Base-by-base conservation (phyloP, 164 flowering plant species). In the Magnolia changhungtana region DNA sequence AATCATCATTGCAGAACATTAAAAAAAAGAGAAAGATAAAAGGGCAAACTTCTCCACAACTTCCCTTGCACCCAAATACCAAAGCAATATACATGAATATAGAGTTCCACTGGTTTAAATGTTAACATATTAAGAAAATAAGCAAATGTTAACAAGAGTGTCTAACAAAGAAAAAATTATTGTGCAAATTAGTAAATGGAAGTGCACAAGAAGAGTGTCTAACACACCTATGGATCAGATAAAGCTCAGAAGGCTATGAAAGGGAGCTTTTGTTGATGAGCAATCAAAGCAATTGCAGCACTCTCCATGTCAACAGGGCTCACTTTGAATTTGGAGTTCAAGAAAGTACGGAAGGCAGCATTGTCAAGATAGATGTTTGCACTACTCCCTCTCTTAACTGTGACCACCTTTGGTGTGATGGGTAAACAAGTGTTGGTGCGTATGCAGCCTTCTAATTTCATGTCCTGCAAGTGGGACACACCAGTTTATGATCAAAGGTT, bases 401-500 rank as follows among this genome's bases (percentile, higher is more conserved):
- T 73, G 0, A 29, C 37, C 70, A 81, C 80, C n/a, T 18, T 76
- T 8, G 87, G 84, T 29, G 61, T 66, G 24, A 58, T 76, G 5
- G 82, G 64, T 67, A 85, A 70, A 74, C 84, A 88, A 1, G 84
- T 61, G 1, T 64, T 86, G 2, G 86, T 74, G 3, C 88, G 86
- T 7, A 87, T 77, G 70, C 95, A 89, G 7, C 79, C 37, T 7
- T 71, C 81, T 64, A 89, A 73, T 75, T 82, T 78, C 83, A 86
- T 8, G 1, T 49, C 86, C 91, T 89, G 73, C 29, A n/a, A 70
- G 1, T 50, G 19, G 24, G 72, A 50, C n/a, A 52, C 10, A 52
- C 63, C 11, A 58, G 1, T 18, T 1, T 58, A 10, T 10, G 2
- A 58, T 58, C 63, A 58, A 72, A 45, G 45, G 20, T 51, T 13